Conservation (phyloP, 108 stramenopile species). For the Skeletonema potamos region DNA sequence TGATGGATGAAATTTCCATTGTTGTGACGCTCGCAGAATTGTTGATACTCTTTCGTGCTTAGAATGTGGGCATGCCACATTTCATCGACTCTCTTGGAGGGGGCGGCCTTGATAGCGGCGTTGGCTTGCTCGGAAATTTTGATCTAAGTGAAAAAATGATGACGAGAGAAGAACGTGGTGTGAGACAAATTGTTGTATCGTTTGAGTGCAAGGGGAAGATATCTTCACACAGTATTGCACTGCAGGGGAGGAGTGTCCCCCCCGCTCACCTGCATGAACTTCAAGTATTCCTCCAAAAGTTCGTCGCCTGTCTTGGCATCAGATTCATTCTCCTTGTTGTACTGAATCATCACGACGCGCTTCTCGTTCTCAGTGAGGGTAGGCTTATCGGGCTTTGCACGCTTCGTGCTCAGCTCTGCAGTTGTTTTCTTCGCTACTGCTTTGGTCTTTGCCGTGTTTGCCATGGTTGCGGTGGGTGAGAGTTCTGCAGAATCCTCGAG, state of each 20-base stretch:
- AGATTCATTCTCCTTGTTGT: neutral
- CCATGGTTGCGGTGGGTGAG: too few relatives aligned
- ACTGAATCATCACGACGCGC: conserved; percentile 1
- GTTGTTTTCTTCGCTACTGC: too few relatives aligned
- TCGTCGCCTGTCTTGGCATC: neutral
- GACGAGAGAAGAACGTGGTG: too few relatives aligned
- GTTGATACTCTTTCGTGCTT: conserved; percentile 2
- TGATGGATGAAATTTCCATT: conserved; percentile 9
- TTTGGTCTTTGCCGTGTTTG: too few relatives aligned
- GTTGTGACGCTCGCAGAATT: conserved; percentile 18
- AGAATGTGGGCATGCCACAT: conserved; percentile 16
- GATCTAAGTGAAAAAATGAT: neutral
- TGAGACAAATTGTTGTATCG: too few relatives aligned
- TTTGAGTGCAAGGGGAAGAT: too few relatives aligned
- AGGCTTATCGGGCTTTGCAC: neutral
- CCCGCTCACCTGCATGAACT: conserved; percentile 1
- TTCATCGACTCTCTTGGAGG: neutral
- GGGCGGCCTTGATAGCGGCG: neutral
- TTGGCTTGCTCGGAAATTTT: conserved; percentile 3
- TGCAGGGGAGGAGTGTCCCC: too few relatives aligned
- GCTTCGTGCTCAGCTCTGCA: neutral
- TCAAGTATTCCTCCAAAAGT: neutral
- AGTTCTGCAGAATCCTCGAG: too few relatives aligned
- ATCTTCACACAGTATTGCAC: too few relatives aligned
- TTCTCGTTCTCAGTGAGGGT: neutral